Conservation (phyloP, 2,329 filamentous ascomycete species). For the Nakataea oryzae region DNA sequence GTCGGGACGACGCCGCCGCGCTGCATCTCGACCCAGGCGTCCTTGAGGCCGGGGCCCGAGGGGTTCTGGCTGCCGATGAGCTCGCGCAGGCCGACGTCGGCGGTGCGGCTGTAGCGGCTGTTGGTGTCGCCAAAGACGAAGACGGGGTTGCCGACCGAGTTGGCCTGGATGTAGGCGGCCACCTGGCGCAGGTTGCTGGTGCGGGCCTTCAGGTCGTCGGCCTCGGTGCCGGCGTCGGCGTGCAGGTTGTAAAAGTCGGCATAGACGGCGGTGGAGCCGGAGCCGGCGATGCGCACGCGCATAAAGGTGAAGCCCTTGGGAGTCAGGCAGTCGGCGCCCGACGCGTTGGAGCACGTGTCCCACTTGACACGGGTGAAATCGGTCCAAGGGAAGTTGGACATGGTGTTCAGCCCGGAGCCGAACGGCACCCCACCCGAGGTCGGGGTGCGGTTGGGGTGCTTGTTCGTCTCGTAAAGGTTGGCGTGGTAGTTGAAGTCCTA, state of each 20-base stretch:
- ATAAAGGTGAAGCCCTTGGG: slow-evolving; percentile 63
- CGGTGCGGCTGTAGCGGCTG: slow-evolving; percentile 48
- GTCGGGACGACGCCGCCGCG: slow-evolving; percentile 34
- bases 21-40: slow-evolving; percentile 49
- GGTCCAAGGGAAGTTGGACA: slow-evolving; percentile 47
- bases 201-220: slow-evolving; percentile 43
- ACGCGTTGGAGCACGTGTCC: slow-evolving; percentile 44
- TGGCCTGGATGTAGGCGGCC: slow-evolving; percentile 41
- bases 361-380: slow-evolving; percentile 48
- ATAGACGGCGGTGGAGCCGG: slow-evolving; percentile 29
- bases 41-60: slow-evolving; percentile 29
- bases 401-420: slow-evolving; percentile 53
- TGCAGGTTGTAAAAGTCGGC: slow-evolving; percentile 59
- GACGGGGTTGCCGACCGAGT: slow-evolving; percentile 50
- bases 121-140: slow-evolving; percentile 57
- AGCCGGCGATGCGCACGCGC: slow-evolving; percentile 38
- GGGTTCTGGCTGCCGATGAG: slow-evolving; percentile 28
- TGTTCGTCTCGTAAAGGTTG: slow-evolving; percentile 49
- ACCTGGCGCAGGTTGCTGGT: slow-evolving; percentile 50
- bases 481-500: slow-evolving; percentile 60
- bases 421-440: slow-evolving; percentile 56
- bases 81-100: slow-evolving; percentile 21
- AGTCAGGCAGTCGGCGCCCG: slow-evolving; percentile 50
- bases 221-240: slow-evolving; percentile 47
- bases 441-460: slow-evolving; percentile 48